Base-by-base conservation (phyloP, 192 early-diverging fungal species). In the Coemansia sp. region DNA sequence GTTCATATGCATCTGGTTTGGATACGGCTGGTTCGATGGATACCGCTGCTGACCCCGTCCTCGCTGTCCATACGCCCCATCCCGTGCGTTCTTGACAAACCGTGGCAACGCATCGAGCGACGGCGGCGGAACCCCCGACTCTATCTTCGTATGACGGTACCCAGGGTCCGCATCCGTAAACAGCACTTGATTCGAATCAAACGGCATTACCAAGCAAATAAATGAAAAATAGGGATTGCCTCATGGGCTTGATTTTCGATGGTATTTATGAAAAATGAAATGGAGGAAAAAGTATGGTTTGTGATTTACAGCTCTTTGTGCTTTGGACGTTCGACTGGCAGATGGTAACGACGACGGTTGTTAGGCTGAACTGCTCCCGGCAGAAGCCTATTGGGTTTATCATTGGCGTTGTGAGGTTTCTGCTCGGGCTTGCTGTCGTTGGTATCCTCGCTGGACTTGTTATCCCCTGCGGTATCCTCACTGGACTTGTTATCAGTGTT, bases 111-210 rank as follows among this genome's bases (percentile, higher is more conserved):
- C 63, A 10, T 18, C 20, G 0, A 79, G 42, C 2, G 66, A 69
- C 6, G 76, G 76, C 2, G 70, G 76, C 3, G 58, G 64, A 11
- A 79, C 26, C 15, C 63, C 60, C 8, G 67, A 66, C 0, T 62
- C 47, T 12, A 71, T 11, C 34, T 49, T 60, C 25, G 70, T 69
- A 48, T 44, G 49, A 12, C 40, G 55, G 48, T 73, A 79, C 36
- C 36, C 55, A 5, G 67, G 67, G 9, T 79, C 76, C 15, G 58
- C 56, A 42, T 79, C 70, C 10, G 67, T 63, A 56, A 66, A 79
- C 52, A 79, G 37, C 8, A 36, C 10, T 23, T 53, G 42, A 23
- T 24, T 62, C 26, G 42, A 10, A 48, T 70, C 60, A 20, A 64
- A 69, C 5, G 56, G 60, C 49, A 61, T 67, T 25, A 25, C 51